These are phyloP conservation scores for Kwoniella pini DNA, from an alignment of 768 basidiomycete species.

Conservation along the genomic window DNA sequence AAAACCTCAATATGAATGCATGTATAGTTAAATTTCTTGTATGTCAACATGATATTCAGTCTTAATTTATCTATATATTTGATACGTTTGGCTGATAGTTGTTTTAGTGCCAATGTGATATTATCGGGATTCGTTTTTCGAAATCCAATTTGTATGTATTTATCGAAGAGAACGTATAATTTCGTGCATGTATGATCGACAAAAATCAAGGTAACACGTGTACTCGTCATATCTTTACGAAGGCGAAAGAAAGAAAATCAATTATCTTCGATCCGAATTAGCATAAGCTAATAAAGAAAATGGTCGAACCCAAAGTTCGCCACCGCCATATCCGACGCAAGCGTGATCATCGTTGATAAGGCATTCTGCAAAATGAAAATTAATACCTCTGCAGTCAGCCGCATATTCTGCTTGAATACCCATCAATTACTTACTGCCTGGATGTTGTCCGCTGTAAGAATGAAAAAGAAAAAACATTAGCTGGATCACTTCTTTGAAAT, in stretches of 20 bases:
- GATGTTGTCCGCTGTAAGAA: constrained; percentile 38
- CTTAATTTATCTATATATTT: no score
- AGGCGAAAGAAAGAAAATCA: not conserved
- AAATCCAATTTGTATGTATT: not conserved
- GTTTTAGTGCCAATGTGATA: no score
- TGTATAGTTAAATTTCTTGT: not conserved
- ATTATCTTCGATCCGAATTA: constrained; percentile 24
- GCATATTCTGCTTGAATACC: no score
- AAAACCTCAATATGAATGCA: not conserved
- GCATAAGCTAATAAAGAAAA: constrained; percentile 47
- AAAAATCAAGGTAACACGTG: not conserved
- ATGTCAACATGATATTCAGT: not conserved
- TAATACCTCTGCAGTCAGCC: no score
- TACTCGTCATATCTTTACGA: not conserved
- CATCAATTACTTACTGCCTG: constrained; percentile 40
- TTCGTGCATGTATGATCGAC: constrained; percentile 4
- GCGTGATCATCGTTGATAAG: constrained; percentile 51
- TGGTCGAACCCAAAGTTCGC: constrained; percentile 52
- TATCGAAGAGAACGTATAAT: not conserved
- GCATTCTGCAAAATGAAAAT: constrained; percentile 38
- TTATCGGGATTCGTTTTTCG: no score
- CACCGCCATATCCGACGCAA: constrained; percentile 52
- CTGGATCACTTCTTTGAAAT: not conserved
- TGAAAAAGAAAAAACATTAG: not conserved
- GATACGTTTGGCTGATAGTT: no score